Conservation (phyloP, 1,139 yeast genomes). For the Suhomyces taliae region DNA sequence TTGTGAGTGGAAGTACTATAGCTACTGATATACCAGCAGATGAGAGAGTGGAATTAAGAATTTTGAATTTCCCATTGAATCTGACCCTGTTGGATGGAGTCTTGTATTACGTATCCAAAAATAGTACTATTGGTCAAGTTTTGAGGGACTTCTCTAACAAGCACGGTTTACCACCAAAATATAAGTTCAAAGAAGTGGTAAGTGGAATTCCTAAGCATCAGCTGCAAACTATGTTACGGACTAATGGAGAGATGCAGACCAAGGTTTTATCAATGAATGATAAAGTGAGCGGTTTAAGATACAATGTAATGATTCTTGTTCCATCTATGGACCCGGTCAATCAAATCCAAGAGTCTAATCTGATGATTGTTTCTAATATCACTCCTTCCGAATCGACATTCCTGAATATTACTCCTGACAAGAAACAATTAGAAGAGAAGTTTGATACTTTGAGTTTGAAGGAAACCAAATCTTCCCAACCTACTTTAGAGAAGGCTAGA, state of each 20-base stretch:
- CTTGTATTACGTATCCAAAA: slow-evolving; percentile 9
- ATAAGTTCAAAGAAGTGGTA: slow-evolving; percentile 18
- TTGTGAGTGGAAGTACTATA: not conserved
- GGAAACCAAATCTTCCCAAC: not conserved
- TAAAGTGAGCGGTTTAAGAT: slow-evolving; percentile 21
- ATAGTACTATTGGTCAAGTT: slow-evolving; percentile 31
- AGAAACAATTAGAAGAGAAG: slow-evolving; percentile 24
- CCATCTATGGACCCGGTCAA: slow-evolving; percentile 4
- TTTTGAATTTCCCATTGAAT: slow-evolving; percentile 7
- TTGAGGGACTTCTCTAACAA: slow-evolving; percentile 34
- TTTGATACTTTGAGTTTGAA: slow-evolving; percentile 14
- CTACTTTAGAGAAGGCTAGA: not conserved
- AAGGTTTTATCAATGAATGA: slow-evolving; percentile 13
- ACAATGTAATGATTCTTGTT: slow-evolving; percentile 16
- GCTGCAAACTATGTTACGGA: slow-evolving; percentile 1
- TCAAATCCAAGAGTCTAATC: slow-evolving; percentile 3
- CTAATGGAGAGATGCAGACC: not conserved
- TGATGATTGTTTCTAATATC: slow-evolving; percentile 16
- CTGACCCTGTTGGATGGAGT: slow-evolving; percentile 3
- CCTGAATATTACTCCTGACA: slow-evolving; percentile 30
- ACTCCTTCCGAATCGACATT: slow-evolving; percentile 33
- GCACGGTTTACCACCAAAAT: slow-evolving; percentile 23
- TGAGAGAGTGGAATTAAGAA: slow-evolving; percentile 3
- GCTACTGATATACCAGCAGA: not conserved
- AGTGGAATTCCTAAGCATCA: not conserved